Evolutionary conservation across 1,284 basidiomycete genomes (phyloP), one percentile per base, ranked within the genome.

Genomic region (Schizopora paradoxa): DNA sequence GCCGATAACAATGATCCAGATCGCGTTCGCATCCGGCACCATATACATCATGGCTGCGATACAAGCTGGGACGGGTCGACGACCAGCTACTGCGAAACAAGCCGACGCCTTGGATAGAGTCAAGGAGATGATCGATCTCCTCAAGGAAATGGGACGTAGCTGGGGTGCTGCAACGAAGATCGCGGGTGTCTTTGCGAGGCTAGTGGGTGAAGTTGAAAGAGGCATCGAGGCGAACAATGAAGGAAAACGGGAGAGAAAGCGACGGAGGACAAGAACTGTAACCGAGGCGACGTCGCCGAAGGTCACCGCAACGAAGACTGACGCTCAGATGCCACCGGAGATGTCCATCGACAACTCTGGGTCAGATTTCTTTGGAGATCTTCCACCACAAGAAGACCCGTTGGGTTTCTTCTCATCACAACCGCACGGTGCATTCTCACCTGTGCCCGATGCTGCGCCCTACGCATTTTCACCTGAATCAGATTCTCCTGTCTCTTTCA

Each of bases 1-100:
- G 13, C 77, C 82, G 0, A 73, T 83, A 35, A 81, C 80, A 4
- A 66, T 80, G 37, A 68, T 81, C 22, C 81, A 85, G 54, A 72
- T 76, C 35, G 67, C 77, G 39, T 86, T 83, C 59, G 73, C 76
- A 5, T 79, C 82, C 0, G 82, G 81, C 13, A 85, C 81, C 0
- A 67, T 81, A 14, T 79, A 72, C 57, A 65, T 82, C 8, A 66
- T 82, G 35, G 76, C 80, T 55, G 43, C 45, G 5, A 47, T 47
- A 22, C 49, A 47, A 23, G 49, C 49, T 11, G 5, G 40, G 5
- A 37, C 22, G 28, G 44, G 49, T 31, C 33, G 50, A 6, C 27
- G 47, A 23, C 35, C 36, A 19, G 51, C 51, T 21, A 32, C 35
- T 2, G 23, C 32, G 26, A 11, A 35, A 14, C 40, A 48, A 42